Evolutionary conservation across 495 filamentous ascomycete genomes (phyloP).

Genomic region (Neurospora sp.): DNA sequence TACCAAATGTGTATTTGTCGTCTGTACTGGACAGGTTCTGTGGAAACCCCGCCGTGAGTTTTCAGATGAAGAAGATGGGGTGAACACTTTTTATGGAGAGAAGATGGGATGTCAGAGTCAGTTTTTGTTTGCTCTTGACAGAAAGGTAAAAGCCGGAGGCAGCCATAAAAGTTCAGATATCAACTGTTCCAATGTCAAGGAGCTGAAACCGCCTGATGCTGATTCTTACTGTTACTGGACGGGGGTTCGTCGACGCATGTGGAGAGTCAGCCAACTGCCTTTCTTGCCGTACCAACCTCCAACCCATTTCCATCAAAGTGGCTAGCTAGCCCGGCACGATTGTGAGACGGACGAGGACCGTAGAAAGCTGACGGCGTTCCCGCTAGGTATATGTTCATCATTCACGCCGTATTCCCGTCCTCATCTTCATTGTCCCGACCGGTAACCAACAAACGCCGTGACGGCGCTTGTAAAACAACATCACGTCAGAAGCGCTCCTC

Average conservation of each 20-base stretch:
- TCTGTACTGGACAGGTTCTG: not conserved
- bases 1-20: not conserved
- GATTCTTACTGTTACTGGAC: not conserved
- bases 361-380: not conserved
- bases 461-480: not conserved
- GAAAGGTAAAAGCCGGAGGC: not conserved
- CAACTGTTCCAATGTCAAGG: not conserved
- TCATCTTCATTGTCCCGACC: not conserved
- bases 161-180: not conserved
- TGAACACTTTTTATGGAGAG: not conserved
- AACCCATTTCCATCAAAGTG: not conserved
- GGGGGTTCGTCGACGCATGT: not conserved
- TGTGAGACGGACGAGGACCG: not conserved
- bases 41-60: not conserved
- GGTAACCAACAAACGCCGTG: not conserved
- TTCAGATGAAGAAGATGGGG: not conserved
- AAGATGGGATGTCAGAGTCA: not conserved
- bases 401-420: not conserved
- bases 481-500: not conserved
- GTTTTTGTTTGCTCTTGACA: not conserved
- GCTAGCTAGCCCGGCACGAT: not conserved
- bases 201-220: not conserved
- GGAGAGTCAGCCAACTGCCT: not conserved
- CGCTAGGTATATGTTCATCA: not conserved
- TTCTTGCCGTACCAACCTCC: not conserved